A percentile compares a stretch with the other conserved stretches of the same genome.
Evolutionary conservation across 768 basidiomycete species (phyloP).

Genomic region (Mycena capillaripes): DNA sequence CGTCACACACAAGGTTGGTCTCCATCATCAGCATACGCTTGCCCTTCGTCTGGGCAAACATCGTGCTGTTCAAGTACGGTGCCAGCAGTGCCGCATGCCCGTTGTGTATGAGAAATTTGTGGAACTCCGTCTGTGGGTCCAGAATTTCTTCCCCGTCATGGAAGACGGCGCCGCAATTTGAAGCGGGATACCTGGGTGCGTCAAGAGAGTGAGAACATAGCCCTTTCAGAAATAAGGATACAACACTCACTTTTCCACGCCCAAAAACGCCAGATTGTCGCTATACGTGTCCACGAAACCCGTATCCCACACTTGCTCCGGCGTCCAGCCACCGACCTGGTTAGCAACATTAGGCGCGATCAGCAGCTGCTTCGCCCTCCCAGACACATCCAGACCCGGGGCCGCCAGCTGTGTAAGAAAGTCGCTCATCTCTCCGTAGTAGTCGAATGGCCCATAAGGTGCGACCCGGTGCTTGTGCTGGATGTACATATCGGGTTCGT

Average conservation of each 20-base stretch:
- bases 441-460: constrained; percentile 19
- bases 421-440: constrained; percentile 18
- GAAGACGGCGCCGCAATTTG: constrained; percentile 48
- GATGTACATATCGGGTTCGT: constrained; percentile 27
- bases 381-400: constrained; percentile 3
- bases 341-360: constrained; percentile 60
- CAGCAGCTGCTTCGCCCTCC: constrained; percentile 46
- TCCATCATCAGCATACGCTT: constrained; percentile 67
- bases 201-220: no score
- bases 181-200: constrained; percentile 43
- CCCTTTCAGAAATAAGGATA: not conserved
- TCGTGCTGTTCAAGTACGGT: constrained; percentile 53
- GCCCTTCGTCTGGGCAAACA: constrained; percentile 46
- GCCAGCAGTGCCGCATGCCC: constrained; percentile 48
- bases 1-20: constrained; percentile 42
- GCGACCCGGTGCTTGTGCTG: not conserved
- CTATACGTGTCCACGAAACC: constrained; percentile 49
- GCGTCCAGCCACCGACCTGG: constrained; percentile 46
- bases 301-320: constrained; percentile 49
- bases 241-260: constrained; percentile 52
- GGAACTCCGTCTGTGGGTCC: constrained; percentile 54
- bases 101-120: constrained; percentile 60
- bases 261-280: constrained; percentile 52
- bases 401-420: constrained; percentile 12
- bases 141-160: constrained; percentile 35